Evolutionary conservation across 1,139 yeast species (phyloP).

Genomic region (Lodderomyces metapsilosis): DNA sequence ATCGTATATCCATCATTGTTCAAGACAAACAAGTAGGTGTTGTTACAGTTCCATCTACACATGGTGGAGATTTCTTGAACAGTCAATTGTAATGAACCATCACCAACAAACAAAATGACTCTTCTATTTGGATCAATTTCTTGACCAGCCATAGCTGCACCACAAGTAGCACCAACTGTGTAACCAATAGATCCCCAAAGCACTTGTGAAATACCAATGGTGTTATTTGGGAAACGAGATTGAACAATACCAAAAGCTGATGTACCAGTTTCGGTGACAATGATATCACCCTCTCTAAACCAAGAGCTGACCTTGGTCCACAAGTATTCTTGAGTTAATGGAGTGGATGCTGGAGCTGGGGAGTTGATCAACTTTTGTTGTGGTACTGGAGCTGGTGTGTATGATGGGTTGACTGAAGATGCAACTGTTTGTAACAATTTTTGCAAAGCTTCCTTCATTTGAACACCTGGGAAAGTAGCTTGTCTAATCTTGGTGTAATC

Average conservation of each 20-base stretch:
- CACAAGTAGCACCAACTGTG: constrained; percentile 81
- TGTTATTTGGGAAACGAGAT: constrained; percentile 33
- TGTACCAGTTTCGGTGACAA: constrained; percentile 41
- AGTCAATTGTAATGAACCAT: constrained; percentile 44
- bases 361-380: constrained; percentile 31
- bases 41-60: constrained; percentile 27
- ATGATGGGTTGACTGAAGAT: constrained; percentile 27
- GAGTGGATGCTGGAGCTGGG: constrained; percentile 24
- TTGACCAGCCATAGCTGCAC: constrained; percentile 65
- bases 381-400: constrained; percentile 51
- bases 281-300: constrained; percentile 36
- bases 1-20: constrained; percentile 42
- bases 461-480: constrained; percentile 34
- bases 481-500: constrained; percentile 35
- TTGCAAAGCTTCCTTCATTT: constrained; percentile 34
- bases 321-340: constrained; percentile 59
- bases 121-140: constrained; percentile 29
- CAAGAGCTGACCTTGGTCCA: constrained; percentile 35
- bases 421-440: constrained; percentile 21
- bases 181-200: constrained; percentile 88
- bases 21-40: constrained; percentile 36
- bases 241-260: constrained; percentile 42
- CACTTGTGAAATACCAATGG: constrained; percentile 39
- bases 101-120: constrained; percentile 32
- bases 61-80: constrained; percentile 43